Base-by-base conservation (phyloP, 140 eudicot species). In the Ambrosia hybrid region DNA sequence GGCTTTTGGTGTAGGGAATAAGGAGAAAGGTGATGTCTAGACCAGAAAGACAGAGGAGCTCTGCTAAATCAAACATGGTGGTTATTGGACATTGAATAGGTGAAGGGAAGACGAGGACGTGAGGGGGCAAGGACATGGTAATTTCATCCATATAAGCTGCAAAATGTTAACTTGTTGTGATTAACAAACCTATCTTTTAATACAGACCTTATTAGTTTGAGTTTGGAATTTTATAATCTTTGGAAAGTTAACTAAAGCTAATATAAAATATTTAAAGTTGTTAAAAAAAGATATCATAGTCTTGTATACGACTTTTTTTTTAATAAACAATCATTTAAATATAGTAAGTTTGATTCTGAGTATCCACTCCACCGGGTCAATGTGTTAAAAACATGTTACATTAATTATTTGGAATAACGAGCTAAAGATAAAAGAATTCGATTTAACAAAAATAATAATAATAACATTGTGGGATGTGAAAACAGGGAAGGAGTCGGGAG, bases 61-160 rank as follows among this genome's bases (percentile, higher is more conserved):
- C 89, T 10, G 91, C 84, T 4, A 83, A 73, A 62, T 86, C 85
- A 15, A 83, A 71, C 83, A 83, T 86, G 75, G 83, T 64, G 77
- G 75, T 88, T 9, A 86, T 58, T 1, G 84, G 81, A 38, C 87
- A 79, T 49, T 88, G 87, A 1, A 84, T 37, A 0, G 91, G 91
- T 5, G 83, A 70, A 2, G 96, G 91, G 73, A 85, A 88, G 68
- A 75, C 61, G 15, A 67, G 2, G 51, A 75, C 33, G 61, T 67
- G 80, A 43, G 80, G 43, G 7, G 74, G 51, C 21, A 12, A 16
- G 39, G 57, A 12, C 21, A 33, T 67, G 1, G 21, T 56, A 0
- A 9, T 5, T 56, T 75, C 62, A 43, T 41, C 46, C 6, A 39
- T 21, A 21, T 21, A 21, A 21, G 26, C 1, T 21, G 26, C 26